phyloP scores from a whole-genome alignment of 495 filamentous ascomycete species.

The Penicillium pulvis region DNA sequence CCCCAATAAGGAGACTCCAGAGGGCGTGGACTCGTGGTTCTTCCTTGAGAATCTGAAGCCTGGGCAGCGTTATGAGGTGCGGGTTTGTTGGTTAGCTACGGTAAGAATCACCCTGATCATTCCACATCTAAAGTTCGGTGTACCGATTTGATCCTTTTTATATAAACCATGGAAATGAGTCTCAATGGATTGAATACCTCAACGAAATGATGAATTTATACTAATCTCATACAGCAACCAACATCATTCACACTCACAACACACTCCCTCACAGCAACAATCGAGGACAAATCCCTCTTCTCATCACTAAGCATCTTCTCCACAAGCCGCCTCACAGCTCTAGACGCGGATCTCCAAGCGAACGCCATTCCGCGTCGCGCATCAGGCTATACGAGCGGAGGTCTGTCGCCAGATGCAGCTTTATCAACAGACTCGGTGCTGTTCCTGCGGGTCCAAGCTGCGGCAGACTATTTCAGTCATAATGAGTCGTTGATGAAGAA shows the following conservation, averaged over 20 bases:
- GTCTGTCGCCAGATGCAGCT: conserved; percentile 16
- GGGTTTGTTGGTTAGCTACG: conserved; percentile 91
- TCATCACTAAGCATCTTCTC: conserved; percentile 66
- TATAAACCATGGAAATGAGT: neutral
- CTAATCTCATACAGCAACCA: conserved; percentile 67
- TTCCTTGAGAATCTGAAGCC: conserved; percentile 73
- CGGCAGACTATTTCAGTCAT: conserved; percentile 80
- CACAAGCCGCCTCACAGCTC: conserved; percentile 44
- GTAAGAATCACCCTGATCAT: conserved; percentile 53
- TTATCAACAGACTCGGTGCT: conserved; percentile 57
- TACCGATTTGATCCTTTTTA: neutral
- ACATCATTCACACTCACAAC: conserved; percentile 73
- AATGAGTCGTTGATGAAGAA: conserved; percentile 73
- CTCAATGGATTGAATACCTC: neutral
- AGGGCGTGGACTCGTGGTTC: conserved; percentile 76
- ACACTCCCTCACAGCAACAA: conserved; percentile 58
- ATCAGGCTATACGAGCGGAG: neutral
- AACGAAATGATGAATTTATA: neutral
- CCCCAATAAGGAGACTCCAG: conserved; percentile 52
- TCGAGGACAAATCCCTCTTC: conserved; percentile 61
- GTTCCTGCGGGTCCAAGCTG: conserved; percentile 75
- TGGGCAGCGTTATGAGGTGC: conserved; percentile 83
- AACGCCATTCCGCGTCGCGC: conserved; percentile 18
- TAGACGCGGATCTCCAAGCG: conserved; percentile 17
- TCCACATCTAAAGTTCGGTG: neutral